phyloP scores from a whole-genome alignment of 108 stramenopile species.

The Cyclotella sp. region DNA sequence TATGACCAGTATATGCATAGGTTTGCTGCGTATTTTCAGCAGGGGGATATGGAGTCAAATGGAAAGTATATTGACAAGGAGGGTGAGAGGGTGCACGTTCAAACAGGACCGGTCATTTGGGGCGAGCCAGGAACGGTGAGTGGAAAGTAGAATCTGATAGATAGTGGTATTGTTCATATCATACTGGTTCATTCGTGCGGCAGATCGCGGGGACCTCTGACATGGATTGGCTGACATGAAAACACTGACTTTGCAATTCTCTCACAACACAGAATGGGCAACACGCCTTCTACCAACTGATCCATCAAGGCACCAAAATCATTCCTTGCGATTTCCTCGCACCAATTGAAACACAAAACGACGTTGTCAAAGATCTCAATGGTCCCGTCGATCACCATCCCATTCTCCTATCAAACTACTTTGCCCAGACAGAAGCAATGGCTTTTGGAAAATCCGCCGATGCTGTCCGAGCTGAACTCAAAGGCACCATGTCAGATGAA shows the following conservation, averaged over 20 bases:
- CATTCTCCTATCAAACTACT: slow-evolving; percentile 87
- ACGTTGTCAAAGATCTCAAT: slow-evolving; percentile 42
- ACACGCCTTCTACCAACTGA: slow-evolving; percentile 88
- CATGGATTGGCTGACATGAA: background rate
- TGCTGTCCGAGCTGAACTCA: slow-evolving; percentile 64
- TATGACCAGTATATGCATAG: slow-evolving; percentile 88
- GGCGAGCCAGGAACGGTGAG: slow-evolving; percentile 78
- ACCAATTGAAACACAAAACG: slow-evolving; percentile 66
- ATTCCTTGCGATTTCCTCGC: slow-evolving; percentile 57
- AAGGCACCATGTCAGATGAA: slow-evolving; percentile 49
- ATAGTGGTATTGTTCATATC: background rate
- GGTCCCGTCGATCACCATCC: slow-evolving; percentile 66
- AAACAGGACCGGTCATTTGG: slow-evolving; percentile 66
- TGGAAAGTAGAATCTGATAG: background rate
- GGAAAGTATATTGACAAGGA: slow-evolving; percentile 71
- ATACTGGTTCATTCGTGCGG: background rate
- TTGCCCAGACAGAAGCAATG: slow-evolving; percentile 88
- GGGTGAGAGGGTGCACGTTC: slow-evolving; percentile 40
- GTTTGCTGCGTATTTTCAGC: slow-evolving; percentile 90
- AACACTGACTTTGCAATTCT: background rate
- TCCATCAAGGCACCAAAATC: slow-evolving; percentile 83
- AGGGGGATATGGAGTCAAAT: slow-evolving; percentile 89
- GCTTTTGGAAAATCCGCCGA: slow-evolving; percentile 62
- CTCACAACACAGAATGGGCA: slow-evolving; percentile 63
- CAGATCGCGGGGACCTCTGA: background rate